Evolutionary conservation across 768 basidiomycete species (phyloP).

Genomic region (Hirschioporus abietinus): DNA sequence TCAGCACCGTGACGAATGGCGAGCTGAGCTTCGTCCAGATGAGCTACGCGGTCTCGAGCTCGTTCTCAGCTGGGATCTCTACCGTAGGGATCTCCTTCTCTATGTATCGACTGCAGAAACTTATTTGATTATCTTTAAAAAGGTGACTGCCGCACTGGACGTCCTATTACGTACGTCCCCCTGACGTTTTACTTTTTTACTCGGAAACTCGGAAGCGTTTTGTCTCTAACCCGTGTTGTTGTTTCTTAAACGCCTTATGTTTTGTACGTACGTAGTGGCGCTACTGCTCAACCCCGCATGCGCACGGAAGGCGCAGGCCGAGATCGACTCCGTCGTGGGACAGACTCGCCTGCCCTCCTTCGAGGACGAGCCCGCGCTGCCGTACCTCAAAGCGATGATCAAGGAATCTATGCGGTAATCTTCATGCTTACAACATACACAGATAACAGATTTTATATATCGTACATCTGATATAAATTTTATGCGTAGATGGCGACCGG

Average conservation of each 20-base stretch:
- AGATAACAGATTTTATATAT: too few species aligned
- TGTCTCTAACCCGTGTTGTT: too few species aligned
- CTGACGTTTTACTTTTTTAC: background rate
- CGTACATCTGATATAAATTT: too few species aligned
- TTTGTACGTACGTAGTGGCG: constrained; percentile 18
- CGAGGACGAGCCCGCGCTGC: constrained; percentile 8
- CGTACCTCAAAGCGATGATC: constrained; percentile 24
- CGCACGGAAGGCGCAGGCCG: constrained; percentile 10
- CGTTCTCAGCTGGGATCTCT: constrained; percentile 44
- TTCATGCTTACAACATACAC: too few species aligned
- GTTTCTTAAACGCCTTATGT: too few species aligned
- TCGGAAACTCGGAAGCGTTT: too few species aligned
- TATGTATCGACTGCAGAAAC: too few species aligned
- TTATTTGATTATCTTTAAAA: too few species aligned
- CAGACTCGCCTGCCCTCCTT: constrained; percentile 10
- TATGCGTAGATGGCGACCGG: constrained; percentile 20
- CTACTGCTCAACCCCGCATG: constrained; percentile 23
- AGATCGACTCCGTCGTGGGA: constrained; percentile 10
- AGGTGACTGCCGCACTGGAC: constrained; percentile 20
- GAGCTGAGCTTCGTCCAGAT: constrained; percentile 39
- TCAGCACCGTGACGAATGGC: constrained; percentile 11
- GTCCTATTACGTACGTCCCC: constrained; percentile 27
- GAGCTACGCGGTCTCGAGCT: constrained; percentile 39
- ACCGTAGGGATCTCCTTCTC: constrained; percentile 32
- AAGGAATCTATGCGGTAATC: constrained; percentile 26